These are phyloP conservation scores for Blastobotrys petasosporus DNA, from an alignment of 1,139 yeast species.

Conservation along the genomic window DNA sequence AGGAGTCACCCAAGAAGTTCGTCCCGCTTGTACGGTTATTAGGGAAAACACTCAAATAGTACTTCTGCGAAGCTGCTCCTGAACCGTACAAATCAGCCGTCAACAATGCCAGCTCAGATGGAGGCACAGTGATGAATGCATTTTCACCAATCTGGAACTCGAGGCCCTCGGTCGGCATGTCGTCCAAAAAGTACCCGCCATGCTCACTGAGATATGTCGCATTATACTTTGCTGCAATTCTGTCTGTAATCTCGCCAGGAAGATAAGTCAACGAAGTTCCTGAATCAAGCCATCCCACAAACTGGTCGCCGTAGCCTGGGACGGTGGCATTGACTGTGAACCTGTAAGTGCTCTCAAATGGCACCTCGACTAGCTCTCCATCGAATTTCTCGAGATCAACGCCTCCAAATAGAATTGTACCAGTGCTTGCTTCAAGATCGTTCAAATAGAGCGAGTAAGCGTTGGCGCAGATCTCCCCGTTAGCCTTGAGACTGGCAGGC, in stretches of 20 bases:
- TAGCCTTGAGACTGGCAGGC: slow-evolving; percentile 32
- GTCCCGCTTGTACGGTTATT: slow-evolving; percentile 18
- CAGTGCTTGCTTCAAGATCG: slow-evolving; percentile 22
- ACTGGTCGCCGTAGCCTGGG: slow-evolving; percentile 16
- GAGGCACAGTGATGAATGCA: slow-evolving; percentile 26
- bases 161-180: slow-evolving; percentile 10
- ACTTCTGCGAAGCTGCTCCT: slow-evolving; percentile 17
- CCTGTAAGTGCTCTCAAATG: slow-evolving; percentile 14
- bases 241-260: slow-evolving; percentile 22
- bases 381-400: slow-evolving; percentile 4
- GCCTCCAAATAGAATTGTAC: slow-evolving; percentile 38
- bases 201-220: slow-evolving; percentile 16
- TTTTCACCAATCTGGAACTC: slow-evolving; percentile 23
- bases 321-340: slow-evolving; percentile 15
- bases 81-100: slow-evolving; percentile 19
- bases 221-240: slow-evolving; percentile 22
- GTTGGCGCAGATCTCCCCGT: slow-evolving; percentile 44
- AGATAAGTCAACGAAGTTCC: slow-evolving; percentile 35
- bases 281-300: slow-evolving; percentile 28
- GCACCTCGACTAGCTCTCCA: slow-evolving; percentile 20
- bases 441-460: slow-evolving; percentile 36
- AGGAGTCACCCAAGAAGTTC: slow-evolving; percentile 60
- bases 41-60: slow-evolving; percentile 25
- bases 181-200: slow-evolving; percentile 8
- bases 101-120: slow-evolving; percentile 22